phyloP scores from a whole-genome alignment of 2,329 filamentous ascomycete genomes.

The Zymoseptoria pseudotritici region DNA sequence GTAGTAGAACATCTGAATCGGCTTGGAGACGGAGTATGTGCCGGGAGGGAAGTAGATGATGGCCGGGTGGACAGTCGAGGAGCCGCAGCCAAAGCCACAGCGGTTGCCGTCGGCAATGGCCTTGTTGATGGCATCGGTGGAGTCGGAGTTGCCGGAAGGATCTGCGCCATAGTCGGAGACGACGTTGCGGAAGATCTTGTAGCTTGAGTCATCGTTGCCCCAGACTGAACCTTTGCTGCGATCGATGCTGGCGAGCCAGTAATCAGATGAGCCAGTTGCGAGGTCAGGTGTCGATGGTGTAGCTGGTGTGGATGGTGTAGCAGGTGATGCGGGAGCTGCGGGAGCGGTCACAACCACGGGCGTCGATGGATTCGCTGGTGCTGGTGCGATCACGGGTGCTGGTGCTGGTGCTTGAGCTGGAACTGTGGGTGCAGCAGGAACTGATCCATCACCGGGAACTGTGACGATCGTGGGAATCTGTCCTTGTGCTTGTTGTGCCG shows the following conservation, averaged over 20 bases:
- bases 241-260: constrained; percentile 19
- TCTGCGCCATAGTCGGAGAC: constrained; percentile 30
- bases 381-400: background rate
- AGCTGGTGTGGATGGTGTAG: constrained; percentile 15
- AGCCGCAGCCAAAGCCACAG: constrained; percentile 76
- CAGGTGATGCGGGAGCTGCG: constrained; percentile 1
- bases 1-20: constrained; percentile 83
- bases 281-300: constrained; percentile 4
- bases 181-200: constrained; percentile 53
- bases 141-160: constrained; percentile 65
- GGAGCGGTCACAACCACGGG: no score
- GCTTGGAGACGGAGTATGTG: constrained; percentile 72
- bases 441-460: background rate
- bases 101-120: constrained; percentile 72
- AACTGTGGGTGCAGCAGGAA: background rate
- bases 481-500: background rate
- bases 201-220: constrained; percentile 57
- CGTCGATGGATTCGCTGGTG: constrained; percentile 8
- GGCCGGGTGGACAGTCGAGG: constrained; percentile 72
- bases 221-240: constrained; percentile 55
- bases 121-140: constrained; percentile 79
- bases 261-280: constrained; percentile 8
- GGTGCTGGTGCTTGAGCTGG: background rate
- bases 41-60: constrained; percentile 88
- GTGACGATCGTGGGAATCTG: background rate